phyloP scores from a whole-genome alignment of 2,329 filamentous ascomycete species.

The Plectosphaerella cucumerina region DNA sequence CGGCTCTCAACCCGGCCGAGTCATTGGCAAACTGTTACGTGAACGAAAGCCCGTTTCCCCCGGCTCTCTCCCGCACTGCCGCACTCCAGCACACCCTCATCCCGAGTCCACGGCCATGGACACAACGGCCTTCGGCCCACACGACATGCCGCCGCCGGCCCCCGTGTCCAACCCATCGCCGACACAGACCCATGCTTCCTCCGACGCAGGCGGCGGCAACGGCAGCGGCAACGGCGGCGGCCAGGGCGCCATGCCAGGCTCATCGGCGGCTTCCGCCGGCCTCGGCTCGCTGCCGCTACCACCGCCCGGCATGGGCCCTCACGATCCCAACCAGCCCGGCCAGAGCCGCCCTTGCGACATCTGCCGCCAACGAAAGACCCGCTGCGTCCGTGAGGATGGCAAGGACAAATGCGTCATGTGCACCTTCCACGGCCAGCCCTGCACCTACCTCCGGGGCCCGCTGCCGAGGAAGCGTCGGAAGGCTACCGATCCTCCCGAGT shows the following conservation, averaged over 20 bases:
- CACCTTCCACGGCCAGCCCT: constrained; percentile 63
- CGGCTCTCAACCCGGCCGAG: background rate
- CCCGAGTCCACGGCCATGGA: background rate
- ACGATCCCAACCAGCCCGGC: constrained; percentile 1
- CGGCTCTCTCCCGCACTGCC: background rate
- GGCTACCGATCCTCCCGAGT: constrained; percentile 16
- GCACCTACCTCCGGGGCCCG: constrained; percentile 53
- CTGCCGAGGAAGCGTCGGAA: constrained; percentile 24
- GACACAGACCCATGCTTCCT: background rate
- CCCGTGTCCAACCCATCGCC: background rate
- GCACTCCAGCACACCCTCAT: background rate
- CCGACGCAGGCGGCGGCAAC: background rate
- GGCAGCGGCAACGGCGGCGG: background rate
- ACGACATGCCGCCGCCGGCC: background rate
- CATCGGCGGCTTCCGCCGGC: background rate
- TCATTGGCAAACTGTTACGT: background rate
- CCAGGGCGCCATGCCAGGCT: background rate
- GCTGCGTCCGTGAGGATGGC: constrained; percentile 59
- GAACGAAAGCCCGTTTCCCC: background rate
- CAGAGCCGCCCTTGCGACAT: constrained; percentile 54
- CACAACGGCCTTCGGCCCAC: background rate
- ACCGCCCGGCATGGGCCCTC: background rate
- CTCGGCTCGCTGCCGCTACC: background rate
- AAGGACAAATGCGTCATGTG: constrained; percentile 59
- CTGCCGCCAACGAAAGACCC: constrained; percentile 61